Evolutionary conservation across 2,329 filamentous ascomycete genomes (phyloP), one percentile per base, ranked within the genome.

Genomic region (Tolypocladium pustulatum): DNA sequence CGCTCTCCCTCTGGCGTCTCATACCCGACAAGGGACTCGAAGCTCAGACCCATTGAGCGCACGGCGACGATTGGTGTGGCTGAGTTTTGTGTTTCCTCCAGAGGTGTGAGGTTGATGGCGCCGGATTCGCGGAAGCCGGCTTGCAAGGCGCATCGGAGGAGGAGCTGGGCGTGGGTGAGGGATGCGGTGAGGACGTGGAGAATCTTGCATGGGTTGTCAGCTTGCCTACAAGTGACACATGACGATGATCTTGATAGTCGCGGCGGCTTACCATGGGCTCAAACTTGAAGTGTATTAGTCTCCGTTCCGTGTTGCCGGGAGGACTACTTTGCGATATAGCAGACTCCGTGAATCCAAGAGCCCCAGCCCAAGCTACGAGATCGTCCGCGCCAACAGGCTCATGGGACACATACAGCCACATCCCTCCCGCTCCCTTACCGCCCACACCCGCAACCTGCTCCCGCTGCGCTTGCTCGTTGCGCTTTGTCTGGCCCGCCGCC

Each of bases 121-220:
- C 93, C 93, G 60, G 89, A 94, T 74, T 97, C 93, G 17, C 93
- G 86, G 69, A 97, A 97, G 0, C 93, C 93, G 4, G 91, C 88
- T 65, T 86, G 83, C 12, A 93, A 78, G 1, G 89, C 92, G 52
- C 89, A 89, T 13, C 85, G 80, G 17, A 96, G 81, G 22, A 95
- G 78, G 10, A 82, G 78, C 64, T 96, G 88, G 4, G 93, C 91
- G 65, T 93, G 84, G 15, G 81, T 73, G 0, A 86, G 78, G 0
- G 90, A 93, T 20, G 91, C 84, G 7, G 90, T 86, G 66, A 96
- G 81, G 51, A 97, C 80, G 65, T 97, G 93, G 0, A 97, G 82
- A 64, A 97, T 96, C 92, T 96, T 64, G 61, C 61, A 52, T n/a
- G 17, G 4, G 10, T 6, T 20, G 17, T 52, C 49, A 52, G 49